A percentile compares a stretch with the other conserved stretches of the same genome.
Conservation (phyloP, 2,329 filamentous ascomycete species). For the Pseudocercospora crystallina region DNA sequence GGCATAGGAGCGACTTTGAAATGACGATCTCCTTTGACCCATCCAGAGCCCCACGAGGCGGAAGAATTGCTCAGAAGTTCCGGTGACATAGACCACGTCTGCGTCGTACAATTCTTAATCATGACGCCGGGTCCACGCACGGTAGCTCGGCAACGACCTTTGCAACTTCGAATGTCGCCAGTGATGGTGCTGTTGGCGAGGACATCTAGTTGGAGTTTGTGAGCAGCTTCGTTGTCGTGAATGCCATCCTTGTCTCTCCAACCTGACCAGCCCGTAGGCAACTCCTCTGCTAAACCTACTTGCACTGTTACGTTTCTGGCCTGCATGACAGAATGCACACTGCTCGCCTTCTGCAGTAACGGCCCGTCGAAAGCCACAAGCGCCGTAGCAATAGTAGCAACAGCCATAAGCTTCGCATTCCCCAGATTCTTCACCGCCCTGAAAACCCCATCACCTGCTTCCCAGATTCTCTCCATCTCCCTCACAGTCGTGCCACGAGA, state of each 20-base stretch:
- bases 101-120: not conserved
- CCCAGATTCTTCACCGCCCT: slow-evolving; percentile 7
- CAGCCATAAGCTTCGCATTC: slow-evolving; percentile 4
- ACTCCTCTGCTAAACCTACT: not conserved
- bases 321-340: not conserved
- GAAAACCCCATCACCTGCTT: slow-evolving; percentile 2
- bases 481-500: slow-evolving; percentile 4
- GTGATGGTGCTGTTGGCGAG: not conserved
- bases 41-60: not conserved
- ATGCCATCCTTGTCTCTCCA: not conserved
- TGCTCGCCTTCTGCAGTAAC: slow-evolving; percentile 12
- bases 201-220: not conserved
- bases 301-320: not conserved
- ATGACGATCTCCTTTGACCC: not conserved
- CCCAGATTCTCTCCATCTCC: slow-evolving; percentile 11
- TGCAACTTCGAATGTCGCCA: not conserved
- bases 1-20: not conserved
- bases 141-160: slow-evolving; percentile 2
- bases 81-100: not conserved
- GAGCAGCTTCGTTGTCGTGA: not conserved
- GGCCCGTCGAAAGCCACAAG: slow-evolving; percentile 15
- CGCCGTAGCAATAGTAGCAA: slow-evolving; percentile 7
- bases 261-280: slow-evolving; percentile 3
- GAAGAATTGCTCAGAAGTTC: not conserved
- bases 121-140: not conserved